These are phyloP conservation scores for Linnemannia schmuckeri DNA, from an alignment of 192 early-diverging fungal genomes.

Conservation along the genomic window DNA sequence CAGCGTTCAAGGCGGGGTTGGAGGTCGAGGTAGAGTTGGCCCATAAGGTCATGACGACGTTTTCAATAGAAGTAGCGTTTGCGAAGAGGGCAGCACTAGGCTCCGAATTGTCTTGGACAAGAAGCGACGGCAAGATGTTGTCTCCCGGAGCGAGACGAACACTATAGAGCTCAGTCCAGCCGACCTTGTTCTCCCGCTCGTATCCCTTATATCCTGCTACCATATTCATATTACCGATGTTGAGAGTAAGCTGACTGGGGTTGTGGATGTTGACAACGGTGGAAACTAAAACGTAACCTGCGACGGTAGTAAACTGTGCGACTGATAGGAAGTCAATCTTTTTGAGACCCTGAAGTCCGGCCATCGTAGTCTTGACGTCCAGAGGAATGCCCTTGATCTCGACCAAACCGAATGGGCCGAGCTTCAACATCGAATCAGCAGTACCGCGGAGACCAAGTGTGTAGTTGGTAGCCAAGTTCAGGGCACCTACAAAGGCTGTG, in stretches of 20 bases:
- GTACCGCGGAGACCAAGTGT: slow-evolving; percentile 59
- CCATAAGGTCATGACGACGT: neutral
- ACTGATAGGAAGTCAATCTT: neutral
- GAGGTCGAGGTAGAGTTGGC: neutral
- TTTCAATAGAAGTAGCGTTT: neutral
- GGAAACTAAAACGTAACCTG: neutral
- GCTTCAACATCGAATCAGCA: slow-evolving; percentile 53
- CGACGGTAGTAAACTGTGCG: neutral
- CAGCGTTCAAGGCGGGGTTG: slow-evolving; percentile 20
- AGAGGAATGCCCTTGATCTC: slow-evolving; percentile 52
- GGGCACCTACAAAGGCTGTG: slow-evolving; percentile 56
- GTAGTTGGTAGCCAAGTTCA: slow-evolving; percentile 54
- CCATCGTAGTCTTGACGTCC: slow-evolving; percentile 49
- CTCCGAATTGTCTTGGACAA: no score
- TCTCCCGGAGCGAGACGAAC: slow-evolving; percentile 22
- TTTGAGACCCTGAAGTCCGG: slow-evolving; percentile 40
- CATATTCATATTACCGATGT: slow-evolving; percentile 17
- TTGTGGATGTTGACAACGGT: slow-evolving; percentile 28
- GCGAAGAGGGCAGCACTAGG: neutral
- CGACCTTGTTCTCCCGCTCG: neutral
- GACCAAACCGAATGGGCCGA: slow-evolving; percentile 56
- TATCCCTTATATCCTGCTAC: neutral
- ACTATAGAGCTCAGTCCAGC: neutral
- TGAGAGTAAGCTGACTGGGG: slow-evolving; percentile 47
- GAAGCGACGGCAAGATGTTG: neutral